These are phyloP conservation scores for Suhomyces sp. DNA, from an alignment of 805 yeast genomes.

Conservation along the genomic window DNA sequence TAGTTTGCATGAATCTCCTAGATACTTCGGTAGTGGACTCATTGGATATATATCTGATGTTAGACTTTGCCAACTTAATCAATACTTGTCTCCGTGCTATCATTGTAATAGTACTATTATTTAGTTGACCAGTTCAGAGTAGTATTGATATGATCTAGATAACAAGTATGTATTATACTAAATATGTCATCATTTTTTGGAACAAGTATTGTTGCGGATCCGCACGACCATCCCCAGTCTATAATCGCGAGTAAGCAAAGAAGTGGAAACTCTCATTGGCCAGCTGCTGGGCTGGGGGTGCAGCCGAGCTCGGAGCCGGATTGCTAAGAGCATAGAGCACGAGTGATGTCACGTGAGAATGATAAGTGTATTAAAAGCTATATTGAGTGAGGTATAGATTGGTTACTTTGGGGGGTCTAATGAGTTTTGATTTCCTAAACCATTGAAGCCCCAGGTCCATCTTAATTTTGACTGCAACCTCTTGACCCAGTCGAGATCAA, in stretches of 20 bases:
- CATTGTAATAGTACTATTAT: constrained; percentile 1
- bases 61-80: constrained; percentile 2
- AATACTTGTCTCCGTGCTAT: constrained; percentile 9
- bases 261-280: background rate
- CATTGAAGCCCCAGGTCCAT: constrained; percentile 11
- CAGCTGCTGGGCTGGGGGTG: background rate
- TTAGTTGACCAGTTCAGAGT: too few relatives aligned
- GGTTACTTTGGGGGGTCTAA: constrained; percentile 1
- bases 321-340: too few relatives aligned
- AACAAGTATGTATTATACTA: background rate
- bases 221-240: constrained; percentile 5
- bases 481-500: constrained; percentile 14
- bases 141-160: background rate
- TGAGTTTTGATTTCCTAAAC: constrained; percentile 3
- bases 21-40: constrained; percentile 20
- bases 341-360: too few relatives aligned
- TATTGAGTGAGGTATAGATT: background rate
- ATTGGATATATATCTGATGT: constrained; percentile 17
- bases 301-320: constrained; percentile 1
- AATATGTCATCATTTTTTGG: background rate
- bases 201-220: background rate
- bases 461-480: constrained; percentile 10
- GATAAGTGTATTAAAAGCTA: too few relatives aligned
- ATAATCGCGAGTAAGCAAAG: background rate
- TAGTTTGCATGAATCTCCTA: constrained; percentile 36